phyloP scores from a whole-genome alignment of 805 yeast species.

The Metschnikowia hibisci region DNA sequence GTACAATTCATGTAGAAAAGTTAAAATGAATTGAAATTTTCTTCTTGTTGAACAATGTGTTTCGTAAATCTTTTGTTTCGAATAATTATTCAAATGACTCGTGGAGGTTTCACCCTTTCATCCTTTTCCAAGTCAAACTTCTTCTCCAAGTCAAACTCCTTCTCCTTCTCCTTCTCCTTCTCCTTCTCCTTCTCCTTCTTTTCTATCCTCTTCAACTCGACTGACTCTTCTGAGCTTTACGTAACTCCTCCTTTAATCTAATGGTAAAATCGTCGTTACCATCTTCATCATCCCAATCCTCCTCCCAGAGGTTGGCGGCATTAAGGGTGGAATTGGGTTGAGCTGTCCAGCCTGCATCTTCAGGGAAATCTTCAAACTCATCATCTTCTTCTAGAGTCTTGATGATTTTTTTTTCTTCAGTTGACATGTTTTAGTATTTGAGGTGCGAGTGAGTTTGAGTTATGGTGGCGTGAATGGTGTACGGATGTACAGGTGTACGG shows the following conservation, averaged over 20 bases:
- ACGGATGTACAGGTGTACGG: background rate
- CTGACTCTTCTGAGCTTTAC: slow-evolving; percentile 17
- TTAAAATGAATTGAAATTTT: too few species aligned
- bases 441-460: background rate
- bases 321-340: slow-evolving; percentile 49
- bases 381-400: slow-evolving; percentile 92
- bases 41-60: too few species aligned
- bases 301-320: slow-evolving; percentile 81
- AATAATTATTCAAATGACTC: too few species aligned
- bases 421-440: background rate
- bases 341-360: slow-evolving; percentile 71
- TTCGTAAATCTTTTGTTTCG: too few species aligned
- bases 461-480: background rate
- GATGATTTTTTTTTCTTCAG: slow-evolving; percentile 40
- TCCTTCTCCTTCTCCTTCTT: too few species aligned
- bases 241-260: slow-evolving; percentile 54
- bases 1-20: too few species aligned
- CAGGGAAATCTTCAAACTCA: slow-evolving; percentile 96
- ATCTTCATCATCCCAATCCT: slow-evolving; percentile 96
- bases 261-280: slow-evolving; percentile 84
- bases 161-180: too few species aligned
- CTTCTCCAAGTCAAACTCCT: too few species aligned
- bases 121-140: too few species aligned
- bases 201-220: too few species aligned
- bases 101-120: too few species aligned